Evolutionary conservation across 202 grass and related monocot species (phyloP), one percentile per base, ranked within the genome.

Genomic region (Alloteropsis angusta): DNA sequence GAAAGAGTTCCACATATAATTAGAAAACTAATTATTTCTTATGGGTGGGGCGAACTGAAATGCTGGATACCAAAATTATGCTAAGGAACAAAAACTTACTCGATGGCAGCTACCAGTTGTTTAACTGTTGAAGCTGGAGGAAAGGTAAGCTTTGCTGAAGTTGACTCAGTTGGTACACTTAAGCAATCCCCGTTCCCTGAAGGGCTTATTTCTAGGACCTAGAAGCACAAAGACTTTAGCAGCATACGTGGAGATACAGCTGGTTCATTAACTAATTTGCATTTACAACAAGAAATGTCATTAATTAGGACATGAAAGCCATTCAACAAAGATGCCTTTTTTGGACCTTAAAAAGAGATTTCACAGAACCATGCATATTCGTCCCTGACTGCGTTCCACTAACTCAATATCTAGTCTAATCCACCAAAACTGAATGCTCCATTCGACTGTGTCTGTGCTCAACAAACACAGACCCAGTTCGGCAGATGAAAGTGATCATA

Each of bases 71-170:
- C 8, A 78, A 72, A 45, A 47, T 35, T 62, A 77, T 28, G 43
- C 17, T 42, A 85, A 71, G 48, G n/a, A 59, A 82, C 28, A 85
- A 0, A 13, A 85, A 93, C 92, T 91, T 88, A 99, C 96, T 99
- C 90, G 43, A 99, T 82, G 35, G 86, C 90, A 68, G 84, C 73
- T 82, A 87, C 79, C 82, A 99, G 84, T 69, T 95, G 92, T 87
- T 82, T 99, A 70, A 89, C 76, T 48, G 79, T 48, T 76, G 87
- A 91, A 83, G 69, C 54, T 67, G 81, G 78, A 91, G 92, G 92
- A 80, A 95, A 79, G 65, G 38, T 61, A 49, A 81, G 5, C 36
- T 89, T 86, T 87, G 72, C 58, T 44, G 83, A 75, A 74, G 43
- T 85, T 80, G 68, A 68, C 12, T 73, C 71, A 3, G 26, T 18